Percentiles rank a stretch among this genome's conserved stretches.
These are phyloP conservation scores for Sphaerulina vaccinii DNA, from an alignment of 2,329 filamentous ascomycete genomes.

Conservation along the genomic window DNA sequence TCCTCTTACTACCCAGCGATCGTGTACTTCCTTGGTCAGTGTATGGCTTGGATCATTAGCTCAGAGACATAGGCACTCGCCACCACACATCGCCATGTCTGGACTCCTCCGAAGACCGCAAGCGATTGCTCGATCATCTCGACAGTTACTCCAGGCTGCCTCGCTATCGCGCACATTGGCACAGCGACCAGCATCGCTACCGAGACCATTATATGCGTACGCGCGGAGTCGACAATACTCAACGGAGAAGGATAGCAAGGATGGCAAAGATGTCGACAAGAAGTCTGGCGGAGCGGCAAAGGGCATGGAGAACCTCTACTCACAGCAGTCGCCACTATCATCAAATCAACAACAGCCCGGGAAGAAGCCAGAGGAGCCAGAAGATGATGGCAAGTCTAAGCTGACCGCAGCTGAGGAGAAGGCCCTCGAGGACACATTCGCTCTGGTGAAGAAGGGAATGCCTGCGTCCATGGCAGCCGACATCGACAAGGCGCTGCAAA, in stretches of 20 bases:
- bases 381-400: conserved; percentile 44
- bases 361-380: conserved; percentile 39
- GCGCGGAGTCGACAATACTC: conserved; percentile 46
- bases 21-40: no score
- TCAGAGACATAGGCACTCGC: not conserved
- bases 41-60: not conserved
- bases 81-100: conserved; percentile 33
- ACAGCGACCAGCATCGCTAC: conserved; percentile 40
- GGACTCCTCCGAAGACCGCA: conserved; percentile 39
- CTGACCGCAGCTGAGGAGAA: conserved; percentile 58
- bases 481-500: conserved; percentile 60
- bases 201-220: conserved; percentile 45
- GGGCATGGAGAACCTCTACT: conserved; percentile 49
- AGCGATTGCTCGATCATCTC: conserved; percentile 35
- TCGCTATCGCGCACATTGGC: conserved; percentile 37
- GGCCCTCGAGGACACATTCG: conserved; percentile 58
- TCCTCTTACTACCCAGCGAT: no score
- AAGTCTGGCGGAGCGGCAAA: conserved; percentile 38
- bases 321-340: conserved; percentile 43
- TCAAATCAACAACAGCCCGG: conserved; percentile 33
- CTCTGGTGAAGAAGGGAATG: conserved; percentile 56
- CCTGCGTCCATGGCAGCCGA: conserved; percentile 61
- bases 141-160: conserved; percentile 36
- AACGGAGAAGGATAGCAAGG: conserved; percentile 42
- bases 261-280: conserved; percentile 29